Evolutionary conservation across 352 stramenopile genomes (phyloP).

Genomic region (Thraustochytrium aureum): DNA sequence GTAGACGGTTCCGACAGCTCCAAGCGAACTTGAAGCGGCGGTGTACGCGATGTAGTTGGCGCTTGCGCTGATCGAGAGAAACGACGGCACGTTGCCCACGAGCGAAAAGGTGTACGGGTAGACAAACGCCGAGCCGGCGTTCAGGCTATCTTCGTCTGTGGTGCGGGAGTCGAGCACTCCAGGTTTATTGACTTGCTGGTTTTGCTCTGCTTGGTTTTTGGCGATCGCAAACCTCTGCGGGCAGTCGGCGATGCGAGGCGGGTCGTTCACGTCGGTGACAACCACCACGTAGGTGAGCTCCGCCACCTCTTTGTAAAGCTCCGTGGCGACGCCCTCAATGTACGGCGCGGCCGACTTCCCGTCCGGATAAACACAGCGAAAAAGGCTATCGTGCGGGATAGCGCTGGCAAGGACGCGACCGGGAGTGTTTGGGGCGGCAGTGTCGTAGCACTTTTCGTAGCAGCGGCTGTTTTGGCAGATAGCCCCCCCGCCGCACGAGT

Average conservation of each 20-base stretch:
- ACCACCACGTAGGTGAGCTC: conserved; percentile 2
- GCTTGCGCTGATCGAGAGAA: background rate
- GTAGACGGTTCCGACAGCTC: background rate
- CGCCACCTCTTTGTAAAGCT: background rate
- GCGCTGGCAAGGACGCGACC: background rate
- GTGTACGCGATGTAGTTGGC: background rate
- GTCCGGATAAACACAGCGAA: conserved; percentile 6
- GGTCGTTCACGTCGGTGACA: conserved; percentile 23
- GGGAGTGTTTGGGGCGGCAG: background rate
- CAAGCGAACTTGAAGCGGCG: no score
- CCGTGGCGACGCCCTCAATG: background rate
- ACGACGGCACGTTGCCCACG: background rate
- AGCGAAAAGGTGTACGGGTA: background rate
- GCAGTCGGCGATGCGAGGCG: conserved; percentile 13
- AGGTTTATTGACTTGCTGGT: background rate
- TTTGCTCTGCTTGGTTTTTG: background rate
- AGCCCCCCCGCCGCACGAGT: conserved; percentile 21
- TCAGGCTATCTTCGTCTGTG: conserved; percentile 19
- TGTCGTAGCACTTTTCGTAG: conserved; percentile 45
- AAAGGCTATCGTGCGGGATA: background rate
- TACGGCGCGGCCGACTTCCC: background rate
- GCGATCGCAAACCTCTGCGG: background rate
- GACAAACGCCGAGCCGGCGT: background rate
- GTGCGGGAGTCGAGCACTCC: background rate
- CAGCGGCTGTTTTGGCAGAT: conserved; percentile 1